phyloP scores from a whole-genome alignment of 768 basidiomycete genomes.

The Antrodiella citrinella region DNA sequence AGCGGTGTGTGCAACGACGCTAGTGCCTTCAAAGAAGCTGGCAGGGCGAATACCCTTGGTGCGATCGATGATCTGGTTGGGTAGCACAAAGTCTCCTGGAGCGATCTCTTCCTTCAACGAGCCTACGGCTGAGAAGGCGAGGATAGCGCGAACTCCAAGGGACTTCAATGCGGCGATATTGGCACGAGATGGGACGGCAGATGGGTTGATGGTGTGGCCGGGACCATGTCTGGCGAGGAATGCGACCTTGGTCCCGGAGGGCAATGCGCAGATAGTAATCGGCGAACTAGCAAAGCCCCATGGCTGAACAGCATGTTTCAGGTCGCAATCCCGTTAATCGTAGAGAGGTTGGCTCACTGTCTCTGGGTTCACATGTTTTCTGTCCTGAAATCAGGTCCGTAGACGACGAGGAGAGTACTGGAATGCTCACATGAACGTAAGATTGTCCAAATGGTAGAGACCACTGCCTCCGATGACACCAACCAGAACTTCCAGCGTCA shows the following conservation, averaged over 20 bases:
- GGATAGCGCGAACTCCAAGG: constrained; percentile 79
- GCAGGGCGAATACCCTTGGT: constrained; percentile 90
- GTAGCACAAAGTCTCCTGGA: constrained; percentile 84
- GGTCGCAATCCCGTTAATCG: background rate
- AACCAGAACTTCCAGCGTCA: constrained; percentile 49
- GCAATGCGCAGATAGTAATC: constrained; percentile 85
- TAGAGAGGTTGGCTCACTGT: constrained; percentile 50
- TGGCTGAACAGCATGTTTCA: constrained; percentile 48
- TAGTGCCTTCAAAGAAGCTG: constrained; percentile 78
- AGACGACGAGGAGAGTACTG: too few species aligned
- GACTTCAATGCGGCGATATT: constrained; percentile 95
- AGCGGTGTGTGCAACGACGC: constrained; percentile 83
- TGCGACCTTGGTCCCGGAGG: constrained; percentile 72
- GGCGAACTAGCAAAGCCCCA: constrained; percentile 92
- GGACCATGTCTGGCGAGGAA: constrained; percentile 88
- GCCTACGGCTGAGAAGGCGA: constrained; percentile 95
- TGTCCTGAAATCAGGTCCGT: too few species aligned
- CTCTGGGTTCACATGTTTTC: constrained; percentile 69
- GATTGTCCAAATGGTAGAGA: constrained; percentile 86
- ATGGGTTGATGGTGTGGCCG: constrained; percentile 74
- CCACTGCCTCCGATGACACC: constrained; percentile 92
- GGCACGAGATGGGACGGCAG: constrained; percentile 75
- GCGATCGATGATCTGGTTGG: constrained; percentile 90
- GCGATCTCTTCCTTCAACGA: constrained; percentile 89
- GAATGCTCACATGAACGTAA: constrained; percentile 78